These are phyloP conservation scores for Salix dunnii DNA, from an alignment of 345 rosid genomes.

Conservation along the genomic window DNA sequence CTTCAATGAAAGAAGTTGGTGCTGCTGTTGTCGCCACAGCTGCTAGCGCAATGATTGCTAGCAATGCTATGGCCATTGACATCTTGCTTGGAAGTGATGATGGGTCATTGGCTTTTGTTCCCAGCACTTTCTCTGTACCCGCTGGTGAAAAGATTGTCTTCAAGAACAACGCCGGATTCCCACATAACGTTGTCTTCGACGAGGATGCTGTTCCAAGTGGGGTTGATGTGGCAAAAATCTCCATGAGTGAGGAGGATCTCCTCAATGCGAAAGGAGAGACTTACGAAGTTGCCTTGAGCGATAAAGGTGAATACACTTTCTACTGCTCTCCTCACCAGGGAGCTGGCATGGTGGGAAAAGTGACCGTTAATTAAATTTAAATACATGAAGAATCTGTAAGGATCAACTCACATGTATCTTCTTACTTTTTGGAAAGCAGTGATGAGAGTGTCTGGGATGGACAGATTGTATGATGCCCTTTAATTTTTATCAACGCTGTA, in stretches of 20 bases:
- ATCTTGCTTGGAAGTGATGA: constrained; percentile 62
- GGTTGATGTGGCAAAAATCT: constrained; percentile 70
- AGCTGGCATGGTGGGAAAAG: constrained; percentile 87
- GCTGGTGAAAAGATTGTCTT: constrained; percentile 83
- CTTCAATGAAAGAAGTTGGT: constrained; percentile 58
- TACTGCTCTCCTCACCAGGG: constrained; percentile 91
- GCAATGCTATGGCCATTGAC: constrained; percentile 80
- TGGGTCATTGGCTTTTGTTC: constrained; percentile 67
- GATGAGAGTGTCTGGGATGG: constrained; percentile 6
- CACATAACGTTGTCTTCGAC: constrained; percentile 82
- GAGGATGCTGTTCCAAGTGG: constrained; percentile 88
- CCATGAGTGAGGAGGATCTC: constrained; percentile 65
- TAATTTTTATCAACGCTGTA: constrained; percentile 8
- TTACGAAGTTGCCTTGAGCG: constrained; percentile 62
- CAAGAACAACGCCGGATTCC: constrained; percentile 91
- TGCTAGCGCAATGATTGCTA: constrained; percentile 55
- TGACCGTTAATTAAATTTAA: constrained; percentile 58
- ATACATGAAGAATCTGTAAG: not conserved
- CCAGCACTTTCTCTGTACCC: constrained; percentile 46
- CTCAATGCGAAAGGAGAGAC: constrained; percentile 69
- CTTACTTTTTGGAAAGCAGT: constrained; percentile 7
- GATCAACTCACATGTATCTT: constrained; percentile 4
- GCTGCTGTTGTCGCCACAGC: constrained; percentile 59
- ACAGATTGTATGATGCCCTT: constrained; percentile 11
- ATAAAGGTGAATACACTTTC: constrained; percentile 69